Base-by-base conservation (phyloP, 176 grass and related monocot species). In the Oryza longistaminata region DNA sequence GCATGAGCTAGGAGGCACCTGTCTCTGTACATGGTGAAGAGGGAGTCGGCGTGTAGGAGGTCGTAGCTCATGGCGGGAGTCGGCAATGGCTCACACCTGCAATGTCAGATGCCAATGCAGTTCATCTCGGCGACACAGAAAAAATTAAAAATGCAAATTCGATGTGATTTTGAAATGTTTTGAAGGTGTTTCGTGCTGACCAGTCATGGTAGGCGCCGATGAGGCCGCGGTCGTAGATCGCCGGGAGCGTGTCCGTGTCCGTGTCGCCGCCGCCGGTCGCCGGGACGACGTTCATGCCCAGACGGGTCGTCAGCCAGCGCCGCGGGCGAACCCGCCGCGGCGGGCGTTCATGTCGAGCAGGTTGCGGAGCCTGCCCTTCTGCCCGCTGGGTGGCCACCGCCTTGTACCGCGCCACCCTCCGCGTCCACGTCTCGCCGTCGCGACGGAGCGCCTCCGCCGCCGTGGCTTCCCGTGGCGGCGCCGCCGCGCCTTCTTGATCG, bases 261-360 rank as follows among this genome's bases (percentile, higher is more conserved):
- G 46, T 34, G 3, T 78, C 86, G n/a, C 39, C 21, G 4, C n/a
- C 16, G 2, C 80, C 79, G 24, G 68, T 19, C 3, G 81, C 73
- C 25, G 91, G 84, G 17, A 93, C 84, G 29, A 90, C 78, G 81
- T 90, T 93, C 87, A 93, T 85, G 70, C 87, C 91, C 91, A 93
- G 43, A 87, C 87, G 1, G 87, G 11, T 90, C 70, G 11, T 87
- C 84, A 24, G 86, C 33, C 43, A 93, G 17, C 26, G 87, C 87
- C 5, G 87, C 80, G 1, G 1, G 91, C 87, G 24, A 93, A 93
- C 2, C 91, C 84, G 0, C 76, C 91, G 8, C 85, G 76, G 3
- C 2, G 49, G 7, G 91, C 87, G 66, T 90, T 93, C 91, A 93
- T 93, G 81, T 93, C 91, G 70, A 90, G 87, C 75, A 93, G 61